These are phyloP conservation scores for Xenoacremonium recifei DNA, from an alignment of 2,329 filamentous ascomycete genomes.

Conservation along the genomic window DNA sequence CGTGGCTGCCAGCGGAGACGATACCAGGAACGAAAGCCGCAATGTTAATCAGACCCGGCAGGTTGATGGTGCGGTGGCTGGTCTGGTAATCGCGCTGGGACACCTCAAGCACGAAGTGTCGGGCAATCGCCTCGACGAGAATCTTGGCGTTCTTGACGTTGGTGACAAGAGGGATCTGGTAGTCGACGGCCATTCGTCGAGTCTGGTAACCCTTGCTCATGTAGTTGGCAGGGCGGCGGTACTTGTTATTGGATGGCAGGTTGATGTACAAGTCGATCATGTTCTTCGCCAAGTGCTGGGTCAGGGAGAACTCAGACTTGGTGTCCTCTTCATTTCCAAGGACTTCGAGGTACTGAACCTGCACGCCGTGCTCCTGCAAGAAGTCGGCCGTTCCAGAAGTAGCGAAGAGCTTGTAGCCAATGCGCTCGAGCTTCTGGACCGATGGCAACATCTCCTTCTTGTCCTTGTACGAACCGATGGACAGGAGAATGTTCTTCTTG, in stretches of 20 bases:
- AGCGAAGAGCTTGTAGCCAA: constrained; percentile 94
- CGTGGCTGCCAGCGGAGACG: constrained; percentile 60
- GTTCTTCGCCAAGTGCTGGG: constrained; percentile 95
- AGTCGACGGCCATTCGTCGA: constrained; percentile 94
- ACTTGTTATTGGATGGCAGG: constrained; percentile 96
- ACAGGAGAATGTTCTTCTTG: constrained; percentile 91
- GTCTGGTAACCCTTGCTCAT: constrained; percentile 98
- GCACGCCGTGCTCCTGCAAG: constrained; percentile 86
- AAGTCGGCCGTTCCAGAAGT: constrained; percentile 97
- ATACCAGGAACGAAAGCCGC: constrained; percentile 78
- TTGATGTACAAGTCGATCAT: constrained; percentile 99
- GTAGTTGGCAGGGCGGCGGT: constrained; percentile 93
- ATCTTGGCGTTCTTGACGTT: constrained; percentile 99
- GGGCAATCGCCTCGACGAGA: constrained; percentile 87
- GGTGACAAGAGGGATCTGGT: constrained; percentile 94
- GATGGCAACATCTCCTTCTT: constrained; percentile 97
- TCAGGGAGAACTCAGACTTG: constrained; percentile 94
- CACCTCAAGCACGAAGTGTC: constrained; percentile 83
- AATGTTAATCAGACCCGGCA: constrained; percentile 76
- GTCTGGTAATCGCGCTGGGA: constrained; percentile 87
- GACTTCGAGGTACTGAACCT: constrained; percentile 90
- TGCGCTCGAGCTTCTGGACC: constrained; percentile 80
- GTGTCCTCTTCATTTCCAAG: constrained; percentile 79
- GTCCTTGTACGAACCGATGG: constrained; percentile 96
- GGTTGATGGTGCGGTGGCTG: constrained; percentile 72